These are phyloP conservation scores for Torrubiella hemipterigena DNA, from an alignment of 2,329 filamentous ascomycete genomes.

Conservation along the genomic window DNA sequence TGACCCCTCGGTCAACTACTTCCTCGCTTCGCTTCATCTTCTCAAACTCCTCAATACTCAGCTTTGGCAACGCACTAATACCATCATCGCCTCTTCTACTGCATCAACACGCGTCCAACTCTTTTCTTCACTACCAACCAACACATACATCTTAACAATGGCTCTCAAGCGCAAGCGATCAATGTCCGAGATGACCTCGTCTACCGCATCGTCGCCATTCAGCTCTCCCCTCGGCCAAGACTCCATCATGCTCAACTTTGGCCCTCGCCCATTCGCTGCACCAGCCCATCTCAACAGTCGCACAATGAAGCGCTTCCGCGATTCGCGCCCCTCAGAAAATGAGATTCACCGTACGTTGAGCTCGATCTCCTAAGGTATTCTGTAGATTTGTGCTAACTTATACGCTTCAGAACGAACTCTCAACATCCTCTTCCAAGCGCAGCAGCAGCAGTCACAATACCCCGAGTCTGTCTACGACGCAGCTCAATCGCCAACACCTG, in stretches of 20 bases:
- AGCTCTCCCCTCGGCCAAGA: conserved; percentile 20
- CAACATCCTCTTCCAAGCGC: conserved; percentile 27
- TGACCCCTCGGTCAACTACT: too few species aligned
- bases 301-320: conserved; percentile 49
- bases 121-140: not conserved
- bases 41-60: too few species aligned
- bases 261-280: conserved; percentile 13
- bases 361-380: conserved; percentile 4
- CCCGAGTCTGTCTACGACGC: conserved; percentile 5
- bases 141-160: conserved; percentile 24
- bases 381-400: conserved; percentile 8
- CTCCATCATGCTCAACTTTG: conserved; percentile 19
- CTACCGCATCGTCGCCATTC: conserved; percentile 29
- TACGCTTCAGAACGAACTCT: conserved; percentile 39
- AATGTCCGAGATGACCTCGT: conserved; percentile 40
- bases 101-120: too few species aligned
- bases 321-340: conserved; percentile 44
- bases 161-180: conserved; percentile 53
- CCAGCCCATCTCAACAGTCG: conserved; percentile 38
- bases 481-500: not conserved
- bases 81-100: too few species aligned
- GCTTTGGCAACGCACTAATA: too few species aligned
- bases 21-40: too few species aligned
- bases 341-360: conserved; percentile 39
- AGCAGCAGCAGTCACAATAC: conserved; percentile 5